Evolutionary conservation across 2,329 filamentous ascomycete genomes (phyloP), one percentile per base, ranked within the genome.

Genomic region (Bertia moriformis): DNA sequence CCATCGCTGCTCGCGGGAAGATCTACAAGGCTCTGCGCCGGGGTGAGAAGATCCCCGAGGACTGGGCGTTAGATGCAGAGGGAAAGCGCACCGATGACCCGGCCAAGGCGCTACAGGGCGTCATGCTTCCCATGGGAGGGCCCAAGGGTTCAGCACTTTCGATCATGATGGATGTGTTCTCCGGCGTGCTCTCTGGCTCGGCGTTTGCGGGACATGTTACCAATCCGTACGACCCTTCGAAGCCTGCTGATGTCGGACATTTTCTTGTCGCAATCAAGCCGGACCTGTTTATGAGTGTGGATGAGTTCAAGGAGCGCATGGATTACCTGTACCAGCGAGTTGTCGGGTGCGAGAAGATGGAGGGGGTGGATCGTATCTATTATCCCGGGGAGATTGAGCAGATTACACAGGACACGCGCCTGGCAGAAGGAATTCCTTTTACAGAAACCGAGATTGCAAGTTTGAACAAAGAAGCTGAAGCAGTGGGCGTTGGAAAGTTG

Each of bases 141-240:
- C 83, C 84, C 0, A 91, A 91, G 55, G 85, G 85, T 0, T 83
- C 78, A 2, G 85, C 71, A 0, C 55, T 91, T 30, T 64, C 81
- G 0, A 73, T 91, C 40, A 89, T 87, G 81, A 91, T 91, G 85
- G 83, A 91, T 51, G 80, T 93, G 2, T 89, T 91, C 51, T 87
- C 82, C 0, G 84, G 83, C 0, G 78, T 83, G 0, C 50, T 91
- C 0, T 85, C 81, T 0, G 84, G 83, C 0, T 79, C 77, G 20
- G 83, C 83, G 0, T 91, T 85, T 56, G 85, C 82, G 0, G 83
- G 83, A 0, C 66, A 82, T 49, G 84, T 91, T 14, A 82, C 77
- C 0, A 73, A 73, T 14, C 85, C 84, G 0, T 91, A 91, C 53
- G 82, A 87, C 49, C 67, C 78, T 2, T 77, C 71, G 0, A 71